phyloP scores from a whole-genome alignment of 2,329 filamentous ascomycete species.

The Ceratocystis cacaofunesta region DNA sequence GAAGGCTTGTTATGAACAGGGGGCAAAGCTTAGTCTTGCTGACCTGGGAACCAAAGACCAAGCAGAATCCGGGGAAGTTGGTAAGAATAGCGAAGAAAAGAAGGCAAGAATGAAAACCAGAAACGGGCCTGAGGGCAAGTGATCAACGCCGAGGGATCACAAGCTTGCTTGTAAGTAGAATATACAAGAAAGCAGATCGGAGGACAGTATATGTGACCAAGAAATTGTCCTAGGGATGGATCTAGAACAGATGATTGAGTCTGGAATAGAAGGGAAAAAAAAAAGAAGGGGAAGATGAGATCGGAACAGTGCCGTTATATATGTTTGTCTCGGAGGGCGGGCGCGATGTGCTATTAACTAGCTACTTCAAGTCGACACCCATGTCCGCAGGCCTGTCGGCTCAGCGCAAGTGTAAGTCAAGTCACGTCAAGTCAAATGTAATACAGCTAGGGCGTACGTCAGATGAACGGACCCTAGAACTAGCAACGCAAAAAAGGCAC shows the following conservation, averaged over 20 bases:
- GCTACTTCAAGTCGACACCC: neutral
- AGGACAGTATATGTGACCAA: neutral
- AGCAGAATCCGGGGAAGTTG: neutral
- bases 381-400: neutral
- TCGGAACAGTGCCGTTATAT: neutral
- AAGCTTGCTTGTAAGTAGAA: neutral
- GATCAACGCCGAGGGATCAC: neutral
- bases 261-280: neutral
- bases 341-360: neutral
- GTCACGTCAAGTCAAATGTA: neutral
- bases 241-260: neutral
- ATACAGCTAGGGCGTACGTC: neutral
- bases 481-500: neutral
- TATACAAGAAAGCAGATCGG: neutral
- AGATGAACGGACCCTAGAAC: constrained; percentile 1
- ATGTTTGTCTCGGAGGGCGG: neutral
- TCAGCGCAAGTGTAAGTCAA: neutral
- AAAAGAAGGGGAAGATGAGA: neutral
- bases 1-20: neutral
- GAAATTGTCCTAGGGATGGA: neutral
- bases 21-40: neutral
- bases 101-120: neutral
- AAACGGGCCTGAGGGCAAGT: neutral
- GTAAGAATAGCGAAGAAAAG: neutral
- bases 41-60: neutral